Base-by-base conservation (phyloP, 2,329 filamentous ascomycete species). In the Endoconidiophora polonica region DNA sequence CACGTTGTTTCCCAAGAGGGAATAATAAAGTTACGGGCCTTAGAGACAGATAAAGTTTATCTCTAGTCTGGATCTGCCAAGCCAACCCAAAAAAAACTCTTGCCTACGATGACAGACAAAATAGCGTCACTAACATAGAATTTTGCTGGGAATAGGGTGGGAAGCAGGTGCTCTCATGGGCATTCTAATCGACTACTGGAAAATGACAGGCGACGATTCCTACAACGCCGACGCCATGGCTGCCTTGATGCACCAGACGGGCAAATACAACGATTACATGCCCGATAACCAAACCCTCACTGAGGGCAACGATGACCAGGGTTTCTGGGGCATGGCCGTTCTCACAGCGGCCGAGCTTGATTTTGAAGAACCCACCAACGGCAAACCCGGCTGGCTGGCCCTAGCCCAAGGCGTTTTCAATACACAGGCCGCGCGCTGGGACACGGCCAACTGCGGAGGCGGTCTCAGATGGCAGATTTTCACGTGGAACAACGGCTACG, bases 401-500 rank as follows among this genome's bases (percentile, higher is more conserved):
- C 72, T 91, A 10, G 83, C 81, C 2, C 79, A 87, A 60, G 83
- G 81, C 46, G 82, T 86, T 26, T 93, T 91, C 68, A 86, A 93
- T 61, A 81, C 78, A 2, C 84, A 90, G 59, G 78, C 77, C 2
- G 67, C 69, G 24, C 76, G 84, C 37, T 91, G 84, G 86, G 83
- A 88, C 55, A 68, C 62, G 1, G 63, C 69, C 1, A 66, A 75
- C 47, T 93, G 86, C 57, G 71, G 69, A n/a, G 86, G 86, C 39
- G 86, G 86, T 4, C 62, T 91, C 46, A 75, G 83, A 54, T 90
- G 84, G 84, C 86, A 94, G 65, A 86, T 94, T 44, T 90, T 83
- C 60, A 71, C 75, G 1, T 87, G 84, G 68, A 91, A 93, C 60
- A 77, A 74, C 39, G 87, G 86, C 12, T 94, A 81, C 64, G 73